Base-by-base conservation (phyloP, 2,329 filamentous ascomycete species). In the Colletotrichum salicis region DNA sequence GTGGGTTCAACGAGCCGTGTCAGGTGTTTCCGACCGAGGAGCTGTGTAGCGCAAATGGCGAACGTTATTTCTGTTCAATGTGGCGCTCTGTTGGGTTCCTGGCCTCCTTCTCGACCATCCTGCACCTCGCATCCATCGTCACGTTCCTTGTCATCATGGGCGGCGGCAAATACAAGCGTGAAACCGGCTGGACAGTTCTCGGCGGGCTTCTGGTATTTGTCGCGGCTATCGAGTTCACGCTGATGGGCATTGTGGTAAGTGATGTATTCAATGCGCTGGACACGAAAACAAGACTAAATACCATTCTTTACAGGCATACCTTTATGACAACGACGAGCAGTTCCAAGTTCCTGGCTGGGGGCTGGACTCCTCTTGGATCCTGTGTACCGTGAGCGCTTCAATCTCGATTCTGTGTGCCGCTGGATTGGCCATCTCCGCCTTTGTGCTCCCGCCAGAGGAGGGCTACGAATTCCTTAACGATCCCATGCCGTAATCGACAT, bases 71-170 rank as follows among this genome's bases (percentile, higher is more conserved):
- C 83, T 98, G 96, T 86, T 93, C 91, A 77, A 93, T 97, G 88
- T 99, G 96, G 96, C 89, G 93, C 71, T 94, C 91, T 31, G 91
- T 94, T 45, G 95, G 94, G 29, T 98, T 98, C 82, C 83, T 97
- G 74, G 94, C 97, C 84, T 93, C 92, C 64, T 93, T 98, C 76
- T 89, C 93, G 8, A 89, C 94, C 48, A 91, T 97, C n/a, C 80
- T 96, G 51, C 92, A 97, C 81, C 88, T 96, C 52, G 94, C 93
- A 67, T 91, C 91, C 7, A 82, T 97, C n/a, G 91, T 97, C 33
- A 90, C 91, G 22, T 97, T 96, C 81, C 78, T 92, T 35, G 89
- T 97, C 61, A 90, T 97, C 58, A 84, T 98, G 75, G 84, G 87
- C 1, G 95, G 95, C 22, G 94, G 95, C 45, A 93, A 94, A 80